Conservation (phyloP, 371 early-diverging fungal genomes). For the Actinomucor elegans region DNA sequence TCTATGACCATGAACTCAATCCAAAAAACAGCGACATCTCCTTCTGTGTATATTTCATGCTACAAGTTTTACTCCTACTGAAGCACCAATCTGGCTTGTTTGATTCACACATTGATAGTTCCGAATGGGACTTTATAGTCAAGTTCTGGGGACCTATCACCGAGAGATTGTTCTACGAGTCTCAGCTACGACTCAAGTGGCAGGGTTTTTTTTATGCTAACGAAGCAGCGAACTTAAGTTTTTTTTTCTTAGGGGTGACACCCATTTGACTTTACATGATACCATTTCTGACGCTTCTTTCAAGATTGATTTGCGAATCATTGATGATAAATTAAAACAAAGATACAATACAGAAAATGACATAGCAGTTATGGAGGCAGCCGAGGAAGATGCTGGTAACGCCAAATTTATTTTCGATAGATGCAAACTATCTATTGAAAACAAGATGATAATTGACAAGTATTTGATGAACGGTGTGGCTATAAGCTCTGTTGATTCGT, state of each 20-base stretch:
- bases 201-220: no score
- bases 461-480: constrained; percentile 6
- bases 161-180: constrained; percentile 2
- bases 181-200: not conserved
- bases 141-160: constrained; percentile 3
- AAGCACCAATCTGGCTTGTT: constrained; percentile 8
- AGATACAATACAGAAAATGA: constrained; percentile 6
- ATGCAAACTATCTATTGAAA: constrained; percentile 13
- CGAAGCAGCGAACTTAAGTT: no score
- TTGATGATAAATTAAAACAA: constrained; percentile 12
- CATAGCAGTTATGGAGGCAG: constrained; percentile 5
- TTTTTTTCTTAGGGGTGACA: constrained; percentile 5
- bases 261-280: constrained; percentile 11
- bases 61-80: not conserved
- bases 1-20: constrained; percentile 1
- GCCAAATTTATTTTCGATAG: constrained; percentile 9
- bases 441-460: constrained; percentile 9
- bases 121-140: constrained; percentile 9
- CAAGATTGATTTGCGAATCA: constrained; percentile 6
- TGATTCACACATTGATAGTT: not conserved
- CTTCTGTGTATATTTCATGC: constrained; percentile 4
- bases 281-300: constrained; percentile 2
- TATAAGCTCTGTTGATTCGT: constrained; percentile 10
- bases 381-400: constrained; percentile 9
- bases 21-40: not conserved